Percentiles rank a stretch among this genome's conserved stretches.
phyloP scores from a whole-genome alignment of 805 yeast species.

The Starmerella apis region DNA sequence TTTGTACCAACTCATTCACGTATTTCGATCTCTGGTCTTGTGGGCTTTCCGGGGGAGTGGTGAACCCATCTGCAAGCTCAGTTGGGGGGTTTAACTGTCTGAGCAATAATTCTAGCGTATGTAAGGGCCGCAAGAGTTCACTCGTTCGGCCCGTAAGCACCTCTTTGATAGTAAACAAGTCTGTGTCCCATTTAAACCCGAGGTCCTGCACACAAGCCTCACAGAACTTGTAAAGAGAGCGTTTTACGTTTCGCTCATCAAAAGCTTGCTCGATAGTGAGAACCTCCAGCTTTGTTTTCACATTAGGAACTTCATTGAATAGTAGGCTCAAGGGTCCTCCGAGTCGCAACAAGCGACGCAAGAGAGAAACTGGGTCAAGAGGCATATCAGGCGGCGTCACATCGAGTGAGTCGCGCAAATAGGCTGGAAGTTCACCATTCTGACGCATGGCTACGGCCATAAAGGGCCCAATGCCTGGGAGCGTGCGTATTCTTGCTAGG shows the following conservation, averaged over 20 bases:
- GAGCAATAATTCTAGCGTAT: conserved; percentile 57
- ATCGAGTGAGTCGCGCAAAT: conserved; percentile 39
- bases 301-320: conserved; percentile 48
- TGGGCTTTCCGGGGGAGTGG: conserved; percentile 3
- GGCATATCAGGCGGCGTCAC: conserved; percentile 46
- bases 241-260: conserved; percentile 75
- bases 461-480: conserved; percentile 59
- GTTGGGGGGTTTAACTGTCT: conserved; percentile 32
- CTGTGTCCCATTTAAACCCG: conserved; percentile 57
- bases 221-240: conserved; percentile 80
- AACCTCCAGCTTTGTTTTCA: conserved; percentile 33
- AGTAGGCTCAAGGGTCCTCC: conserved; percentile 86
- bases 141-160: conserved; percentile 75
- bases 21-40: conserved; percentile 53
- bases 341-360: conserved; percentile 79
- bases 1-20: conserved; percentile 70
- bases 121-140: conserved; percentile 63
- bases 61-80: conserved; percentile 1
- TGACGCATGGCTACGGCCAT: conserved; percentile 44
- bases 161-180: conserved; percentile 79
- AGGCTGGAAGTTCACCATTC: conserved; percentile 21
- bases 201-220: conserved; percentile 73
- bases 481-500: conserved; percentile 44
- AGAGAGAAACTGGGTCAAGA: conserved; percentile 82
- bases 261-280: conserved; percentile 60